These are phyloP conservation scores for Guyanaporus albipodus DNA, from an alignment of 768 basidiomycete genomes.

Conservation along the genomic window DNA sequence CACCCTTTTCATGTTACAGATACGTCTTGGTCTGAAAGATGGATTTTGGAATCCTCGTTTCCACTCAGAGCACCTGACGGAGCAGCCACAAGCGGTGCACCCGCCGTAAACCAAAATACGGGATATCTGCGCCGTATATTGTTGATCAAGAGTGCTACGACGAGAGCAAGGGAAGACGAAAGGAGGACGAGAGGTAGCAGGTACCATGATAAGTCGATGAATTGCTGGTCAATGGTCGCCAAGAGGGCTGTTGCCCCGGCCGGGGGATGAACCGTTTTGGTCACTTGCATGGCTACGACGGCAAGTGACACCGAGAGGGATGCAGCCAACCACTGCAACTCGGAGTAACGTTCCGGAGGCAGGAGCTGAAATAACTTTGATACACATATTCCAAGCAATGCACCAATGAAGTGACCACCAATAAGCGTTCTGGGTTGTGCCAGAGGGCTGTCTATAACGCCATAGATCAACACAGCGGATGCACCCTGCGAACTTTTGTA, in stretches of 20 bases:
- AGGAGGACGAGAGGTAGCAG: conserved; percentile 51
- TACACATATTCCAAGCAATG: conserved; percentile 45
- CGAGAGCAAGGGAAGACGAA: conserved; percentile 41
- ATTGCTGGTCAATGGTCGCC: conserved; percentile 39
- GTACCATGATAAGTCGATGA: conserved; percentile 48
- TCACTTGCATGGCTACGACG: conserved; percentile 50
- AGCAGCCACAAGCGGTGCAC: not conserved
- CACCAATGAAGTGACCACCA: conserved; percentile 39
- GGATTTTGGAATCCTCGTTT: not conserved
- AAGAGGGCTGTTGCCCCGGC: conserved; percentile 57
- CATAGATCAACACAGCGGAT: conserved; percentile 53
- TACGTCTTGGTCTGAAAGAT: not conserved
- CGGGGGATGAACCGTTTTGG: conserved; percentile 50
- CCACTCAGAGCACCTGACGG: not conserved
- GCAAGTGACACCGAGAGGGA: conserved; percentile 39
- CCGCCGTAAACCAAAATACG: conserved; percentile 42
- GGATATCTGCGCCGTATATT: conserved; percentile 47
- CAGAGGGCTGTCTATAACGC: conserved; percentile 48
- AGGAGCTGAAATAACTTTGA: conserved; percentile 49
- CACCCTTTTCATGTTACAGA: conserved; percentile 4
- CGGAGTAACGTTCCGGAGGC: conserved; percentile 40
- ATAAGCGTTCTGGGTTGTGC: conserved; percentile 51
- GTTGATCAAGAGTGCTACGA: conserved; percentile 44
- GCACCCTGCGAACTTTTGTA: conserved; percentile 41
- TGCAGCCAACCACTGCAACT: conserved; percentile 41